Evolutionary conservation across 441 rosid species (phyloP).

Genomic region (Macaranga tanarius): DNA sequence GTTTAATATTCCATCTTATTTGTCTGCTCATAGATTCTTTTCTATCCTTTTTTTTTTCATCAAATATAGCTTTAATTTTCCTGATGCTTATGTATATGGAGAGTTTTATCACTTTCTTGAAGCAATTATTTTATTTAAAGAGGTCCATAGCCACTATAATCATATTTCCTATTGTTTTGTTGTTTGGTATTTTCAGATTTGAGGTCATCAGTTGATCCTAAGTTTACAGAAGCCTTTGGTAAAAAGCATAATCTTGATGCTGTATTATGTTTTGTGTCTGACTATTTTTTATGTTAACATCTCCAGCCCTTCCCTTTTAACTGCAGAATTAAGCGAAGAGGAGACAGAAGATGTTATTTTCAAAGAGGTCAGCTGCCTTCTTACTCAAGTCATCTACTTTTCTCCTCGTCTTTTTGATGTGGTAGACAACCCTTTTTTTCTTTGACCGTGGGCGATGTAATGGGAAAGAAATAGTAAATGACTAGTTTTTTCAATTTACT

Average conservation of each 20-base stretch:
- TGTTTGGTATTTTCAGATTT: constrained; percentile 51
- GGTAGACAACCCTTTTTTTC: neutral
- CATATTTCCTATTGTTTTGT: neutral
- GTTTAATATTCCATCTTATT: constrained; percentile 49
- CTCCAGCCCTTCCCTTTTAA: neutral
- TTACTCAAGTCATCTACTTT: neutral
- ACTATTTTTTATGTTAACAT: constrained; percentile 9
- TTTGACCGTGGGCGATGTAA: neutral
- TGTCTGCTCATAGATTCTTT: constrained; percentile 1
- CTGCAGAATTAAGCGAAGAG: constrained; percentile 68
- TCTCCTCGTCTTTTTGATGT: constrained; percentile 8
- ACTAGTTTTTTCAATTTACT: neutral
- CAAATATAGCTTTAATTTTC: neutral
- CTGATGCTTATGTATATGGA: neutral
- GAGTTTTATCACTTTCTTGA: neutral
- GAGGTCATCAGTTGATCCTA: constrained; percentile 57
- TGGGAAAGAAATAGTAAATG: neutral
- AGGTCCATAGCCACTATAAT: neutral
- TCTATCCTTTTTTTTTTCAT: constrained; percentile 7
- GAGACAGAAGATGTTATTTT: constrained; percentile 91
- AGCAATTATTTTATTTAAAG: neutral
- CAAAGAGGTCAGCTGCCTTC: constrained; percentile 59
- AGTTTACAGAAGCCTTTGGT: constrained; percentile 76
- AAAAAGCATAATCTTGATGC: constrained; percentile 29
- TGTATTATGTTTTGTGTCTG: constrained; percentile 8